Evolutionary conservation across 2,329 filamentous ascomycete species (phyloP).

Genomic region (Anthostomella pinea): DNA sequence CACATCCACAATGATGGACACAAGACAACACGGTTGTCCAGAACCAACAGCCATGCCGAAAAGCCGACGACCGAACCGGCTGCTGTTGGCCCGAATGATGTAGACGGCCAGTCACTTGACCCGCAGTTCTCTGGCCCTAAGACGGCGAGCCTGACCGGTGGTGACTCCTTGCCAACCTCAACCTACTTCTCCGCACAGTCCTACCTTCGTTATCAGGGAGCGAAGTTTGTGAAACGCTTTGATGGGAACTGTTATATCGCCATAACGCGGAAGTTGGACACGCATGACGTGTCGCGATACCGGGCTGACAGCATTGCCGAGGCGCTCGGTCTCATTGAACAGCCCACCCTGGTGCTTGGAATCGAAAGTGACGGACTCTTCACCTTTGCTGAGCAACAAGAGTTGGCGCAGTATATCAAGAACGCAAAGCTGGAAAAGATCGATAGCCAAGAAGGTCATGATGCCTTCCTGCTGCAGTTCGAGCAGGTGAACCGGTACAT

Average conservation of each 20-base stretch:
- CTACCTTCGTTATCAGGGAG: slow-evolving; percentile 92
- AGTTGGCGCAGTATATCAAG: slow-evolving; percentile 79
- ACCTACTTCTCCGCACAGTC: slow-evolving; percentile 99
- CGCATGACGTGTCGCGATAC: slow-evolving; percentile 86
- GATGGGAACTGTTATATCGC: slow-evolving; percentile 99
- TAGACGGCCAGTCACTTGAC: slow-evolving; percentile 40
- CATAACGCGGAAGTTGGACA: slow-evolving; percentile 96
- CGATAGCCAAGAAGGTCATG: slow-evolving; percentile 91
- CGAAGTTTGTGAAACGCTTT: slow-evolving; percentile 95
- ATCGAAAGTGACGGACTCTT: slow-evolving; percentile 96
- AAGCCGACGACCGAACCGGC: slow-evolving; percentile 19
- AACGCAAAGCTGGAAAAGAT: slow-evolving; percentile 79
- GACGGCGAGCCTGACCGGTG: slow-evolving; percentile 46
- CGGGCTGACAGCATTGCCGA: slow-evolving; percentile 66
- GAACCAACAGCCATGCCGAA: slow-evolving; percentile 40
- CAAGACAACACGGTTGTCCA: slow-evolving; percentile 57
- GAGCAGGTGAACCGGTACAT: slow-evolving; percentile 93
- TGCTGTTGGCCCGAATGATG: slow-evolving; percentile 19
- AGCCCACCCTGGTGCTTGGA: slow-evolving; percentile 86
- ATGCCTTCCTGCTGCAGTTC: slow-evolving; percentile 94
- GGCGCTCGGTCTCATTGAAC: slow-evolving; percentile 77
- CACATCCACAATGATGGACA: slow-evolving; percentile 83
- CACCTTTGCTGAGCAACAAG: slow-evolving; percentile 94
- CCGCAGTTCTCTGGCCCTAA: slow-evolving; percentile 71
- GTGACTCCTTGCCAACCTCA: slow-evolving; percentile 53